Evolutionary conservation across 768 basidiomycete genomes (phyloP), one percentile per base, ranked within the genome.

Genomic region (Termitomyces sp.): DNA sequence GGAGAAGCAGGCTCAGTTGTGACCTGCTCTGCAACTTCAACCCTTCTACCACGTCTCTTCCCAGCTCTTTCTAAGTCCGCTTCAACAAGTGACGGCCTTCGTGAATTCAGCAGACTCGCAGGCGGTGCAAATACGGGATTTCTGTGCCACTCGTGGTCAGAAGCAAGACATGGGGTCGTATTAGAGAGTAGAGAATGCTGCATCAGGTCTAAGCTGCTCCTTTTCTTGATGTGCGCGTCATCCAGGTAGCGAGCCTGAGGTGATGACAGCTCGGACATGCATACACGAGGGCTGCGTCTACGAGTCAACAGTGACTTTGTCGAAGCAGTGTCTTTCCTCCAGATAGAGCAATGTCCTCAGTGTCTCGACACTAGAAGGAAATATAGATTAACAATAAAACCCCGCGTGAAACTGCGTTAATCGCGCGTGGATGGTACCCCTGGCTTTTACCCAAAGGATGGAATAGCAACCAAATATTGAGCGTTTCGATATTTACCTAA

Each of bases 61-160:
- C 4, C 44, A 20, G 34, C 9, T 0, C 18, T 46, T 10, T 59
- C 49, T 22, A 29, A 8, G 34, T 63, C 58, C 1, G 39, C 14
- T 41, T 56, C 55, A 29, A 51, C 51, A 24, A 61, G 16, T 14
- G 64, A 65, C 1, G 60, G 53, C 24, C 56, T 29, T 43, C 57
- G 53, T 3, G 64, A 63, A 47, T 57, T 61, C 20, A 58, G 24
- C 12, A 58, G 57, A 34, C 64, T 63, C 36, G 51, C 54, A 3
- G 64, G 64, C 9, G 62, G 64, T 42, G 64, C 64, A 26, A 56
- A 63, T 16, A 61, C 57, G 13, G 61, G 53, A 32, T 59, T 63
- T 42, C 46, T 53, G 39, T 58, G 60, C 64, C 62, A 65, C 29
- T 63, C 60, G 27, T 63, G 60, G 8, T 34, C 52, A 42, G 60